Base-by-base conservation (phyloP, 805 yeast species). In the Candida ovalis region DNA sequence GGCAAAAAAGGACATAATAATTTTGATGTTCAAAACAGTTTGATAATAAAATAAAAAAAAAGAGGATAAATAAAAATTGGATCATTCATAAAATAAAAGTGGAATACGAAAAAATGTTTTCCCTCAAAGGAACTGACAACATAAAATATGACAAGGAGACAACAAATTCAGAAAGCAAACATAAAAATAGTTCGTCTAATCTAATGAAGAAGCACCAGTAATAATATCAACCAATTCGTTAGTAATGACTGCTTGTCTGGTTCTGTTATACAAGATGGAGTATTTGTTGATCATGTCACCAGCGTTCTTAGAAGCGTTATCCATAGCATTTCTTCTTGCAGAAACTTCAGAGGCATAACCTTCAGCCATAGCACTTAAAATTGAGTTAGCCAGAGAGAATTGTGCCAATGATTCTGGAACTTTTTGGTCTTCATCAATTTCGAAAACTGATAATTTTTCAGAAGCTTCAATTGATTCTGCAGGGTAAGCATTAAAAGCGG, bases 281-380 rank as follows among this genome's bases (percentile, higher is more conserved):
- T 88, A 92, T 69, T 81, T 86, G 76, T 81, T 83, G 70, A 94
- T 94, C 98, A 94, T 94, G 66, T 94, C 99, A 76, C 96, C 96
- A 56, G 99, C 99, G 71, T 92, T 92, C 94, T 94, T 92, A 61
- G 97, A 90, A 55, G 99, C 99, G 69, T 94, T 94, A 76, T 92
- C 99, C 99, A 92, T 92, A 61, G 99, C 98, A 71, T 89, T 92
- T 84, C 99, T 91, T 84, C 99, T 91, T 52, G 99, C 97, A 57
- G 95, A 86, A 59, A 91, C 81, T 80, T 92, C 99, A 50, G 98
- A 88, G 53, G 98, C 97, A 74, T 92, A 91, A 73, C 97, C 98
- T 71, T 94, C 97, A 57, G 97, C 92, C 80, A 91, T 80, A 53
- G 96, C 97, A 65, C 91, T 75, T 70, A 86, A 81, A 63, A 92